phyloP scores from a whole-genome alignment of 2,329 filamentous ascomycete genomes.

The Calonectria leucothoes region DNA sequence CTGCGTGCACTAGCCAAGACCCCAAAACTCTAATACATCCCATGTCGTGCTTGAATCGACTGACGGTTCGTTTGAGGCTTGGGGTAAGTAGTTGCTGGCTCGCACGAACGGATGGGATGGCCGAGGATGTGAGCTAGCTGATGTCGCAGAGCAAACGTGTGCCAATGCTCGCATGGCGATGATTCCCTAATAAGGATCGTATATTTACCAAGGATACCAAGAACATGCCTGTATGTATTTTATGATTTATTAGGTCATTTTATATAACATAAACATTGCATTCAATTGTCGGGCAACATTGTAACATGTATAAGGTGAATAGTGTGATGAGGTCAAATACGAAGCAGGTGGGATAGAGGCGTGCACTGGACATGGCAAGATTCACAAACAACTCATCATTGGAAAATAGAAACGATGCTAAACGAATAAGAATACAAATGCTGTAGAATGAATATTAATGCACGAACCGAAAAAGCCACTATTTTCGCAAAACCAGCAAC shows the following conservation, averaged over 20 bases:
- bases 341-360: no score
- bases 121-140: neutral
- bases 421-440: neutral
- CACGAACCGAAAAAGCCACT: neutral
- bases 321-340: no score
- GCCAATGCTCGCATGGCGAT: no score
- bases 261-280: no score
- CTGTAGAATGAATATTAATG: neutral
- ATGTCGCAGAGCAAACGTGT: no score
- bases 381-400: neutral
- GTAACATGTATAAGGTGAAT: no score
- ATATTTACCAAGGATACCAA: no score
- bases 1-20: neutral
- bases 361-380: neutral
- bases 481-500: slow-evolving; percentile 13
- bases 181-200: no score
- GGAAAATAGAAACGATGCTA: neutral
- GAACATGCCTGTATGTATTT: no score
- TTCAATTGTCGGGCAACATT: no score
- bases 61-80: neutral
- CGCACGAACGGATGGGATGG: neutral
- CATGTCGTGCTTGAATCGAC: neutral
- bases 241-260: no score
- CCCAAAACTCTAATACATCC: slow-evolving; percentile 4
- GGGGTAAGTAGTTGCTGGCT: neutral